Evolutionary conservation across 2,329 filamentous ascomycete genomes (phyloP), one percentile per base, ranked within the genome.

Genomic region (Ascochyta clinopodiicola): DNA sequence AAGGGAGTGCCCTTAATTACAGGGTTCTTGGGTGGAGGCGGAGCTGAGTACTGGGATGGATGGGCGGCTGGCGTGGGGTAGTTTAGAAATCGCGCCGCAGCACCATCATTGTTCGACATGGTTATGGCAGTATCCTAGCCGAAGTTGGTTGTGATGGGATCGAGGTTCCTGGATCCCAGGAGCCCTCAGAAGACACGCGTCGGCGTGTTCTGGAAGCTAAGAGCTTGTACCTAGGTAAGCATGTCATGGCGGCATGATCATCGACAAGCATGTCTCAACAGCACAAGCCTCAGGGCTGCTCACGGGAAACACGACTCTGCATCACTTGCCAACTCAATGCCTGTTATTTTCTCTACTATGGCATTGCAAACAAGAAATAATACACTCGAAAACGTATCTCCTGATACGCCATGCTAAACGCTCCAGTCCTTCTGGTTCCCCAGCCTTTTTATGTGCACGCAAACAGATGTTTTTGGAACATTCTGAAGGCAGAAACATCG

Each of bases 1-100:
- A 96, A 78, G 7, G 86, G 75, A 29, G 82, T 75, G 5, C 91
- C 91, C 51, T 87, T 82, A 60, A 96, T 78, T 1, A 86, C 82
- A 0, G 91, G 91, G 70, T 94, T 92, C 36, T 83, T 80, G 59
- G 66, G 57, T n/a, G 68, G 60, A 5, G 72, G 70, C 4, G 74
- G 72, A 17, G 66, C 61, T 57, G 68, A 57, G 63, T 75, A 78
- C 2, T 70, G 66, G 31, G 73, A 59, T 27, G 76, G 67, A 45
- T 63, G 62, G 9, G 64, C 59, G 43, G 63, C 67, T 17, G 74
- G 68, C 2, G 60, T 60, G 13, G 75, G 76, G 49, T 77, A 77
- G 51, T 75, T 72, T 58, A 72, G 60, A 61, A 72, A 74, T 44
- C 57, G 61, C 34, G 61, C 57, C 39, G 58, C 55, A 24, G 63